phyloP scores from a whole-genome alignment of 176 grass and related monocot species.

The Oryza glaberrima region DNA sequence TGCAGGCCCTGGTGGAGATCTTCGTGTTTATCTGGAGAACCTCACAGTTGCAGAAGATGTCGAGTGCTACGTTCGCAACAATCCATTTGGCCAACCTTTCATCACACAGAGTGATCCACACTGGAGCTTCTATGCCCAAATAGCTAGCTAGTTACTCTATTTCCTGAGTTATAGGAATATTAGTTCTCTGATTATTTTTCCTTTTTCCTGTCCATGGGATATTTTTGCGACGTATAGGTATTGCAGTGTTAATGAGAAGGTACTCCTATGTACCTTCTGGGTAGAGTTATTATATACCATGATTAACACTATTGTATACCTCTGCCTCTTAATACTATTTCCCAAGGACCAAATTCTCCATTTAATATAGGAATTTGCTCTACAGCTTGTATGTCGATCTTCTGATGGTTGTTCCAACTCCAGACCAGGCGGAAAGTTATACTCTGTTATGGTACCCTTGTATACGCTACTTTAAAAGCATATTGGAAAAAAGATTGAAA shows the following conservation, averaged over 20 bases:
- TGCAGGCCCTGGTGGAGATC: slow-evolving; percentile 83
- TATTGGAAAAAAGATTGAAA: background rate
- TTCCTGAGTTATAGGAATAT: background rate
- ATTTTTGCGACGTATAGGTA: background rate
- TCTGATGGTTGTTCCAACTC: background rate
- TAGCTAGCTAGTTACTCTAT: slow-evolving; percentile 56
- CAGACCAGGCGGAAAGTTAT: background rate
- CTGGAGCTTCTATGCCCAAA: slow-evolving; percentile 82
- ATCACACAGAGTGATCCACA: slow-evolving; percentile 70
- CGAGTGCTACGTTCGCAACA: slow-evolving; percentile 57
- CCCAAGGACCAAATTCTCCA: background rate
- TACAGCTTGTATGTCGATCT: background rate
- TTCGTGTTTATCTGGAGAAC: slow-evolving; percentile 74
- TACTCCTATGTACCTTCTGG: background rate
- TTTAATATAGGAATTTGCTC: background rate
- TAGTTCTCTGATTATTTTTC: background rate
- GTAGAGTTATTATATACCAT: background rate
- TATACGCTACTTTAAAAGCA: background rate
- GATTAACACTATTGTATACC: background rate
- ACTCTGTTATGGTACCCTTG: background rate
- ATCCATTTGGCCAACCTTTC: slow-evolving; percentile 84
- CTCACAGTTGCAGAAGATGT: slow-evolving; percentile 67
- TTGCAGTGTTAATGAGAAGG: background rate
- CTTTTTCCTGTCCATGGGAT: background rate
- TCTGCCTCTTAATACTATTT: background rate